A percentile compares a stretch with the other conserved stretches of the same genome.
Evolutionary conservation across 2,329 filamentous ascomycete genomes (phyloP).

Genomic region (Whalleya microplaca): DNA sequence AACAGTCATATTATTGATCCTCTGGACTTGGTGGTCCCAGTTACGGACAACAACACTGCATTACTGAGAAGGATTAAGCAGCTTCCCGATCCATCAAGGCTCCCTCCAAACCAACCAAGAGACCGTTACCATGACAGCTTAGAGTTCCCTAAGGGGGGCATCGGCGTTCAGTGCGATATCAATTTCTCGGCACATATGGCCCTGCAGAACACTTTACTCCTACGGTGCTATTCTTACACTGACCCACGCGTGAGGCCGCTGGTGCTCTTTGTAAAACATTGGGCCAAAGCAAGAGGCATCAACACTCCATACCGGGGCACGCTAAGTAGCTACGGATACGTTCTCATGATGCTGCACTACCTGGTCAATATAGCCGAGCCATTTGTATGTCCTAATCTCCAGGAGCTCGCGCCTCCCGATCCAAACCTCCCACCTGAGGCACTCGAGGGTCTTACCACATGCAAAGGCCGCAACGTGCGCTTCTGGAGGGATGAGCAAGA

Average conservation of each 20-base stretch:
- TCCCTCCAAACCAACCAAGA: conserved; percentile 54
- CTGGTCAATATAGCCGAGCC: conserved; percentile 80
- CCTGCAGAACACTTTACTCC: conserved; percentile 79
- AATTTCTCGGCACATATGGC: conserved; percentile 87
- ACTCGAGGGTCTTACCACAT: conserved; percentile 47
- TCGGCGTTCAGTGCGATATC: conserved; percentile 89
- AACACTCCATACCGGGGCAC: conserved; percentile 87
- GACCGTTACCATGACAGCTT: conserved; percentile 63
- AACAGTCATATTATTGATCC: conserved; percentile 17
- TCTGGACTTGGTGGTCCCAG: conserved; percentile 43
- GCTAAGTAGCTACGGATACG: conserved; percentile 87
- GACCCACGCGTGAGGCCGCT: conserved; percentile 78
- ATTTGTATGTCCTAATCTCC: conserved; percentile 84
- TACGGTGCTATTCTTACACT: conserved; percentile 81
- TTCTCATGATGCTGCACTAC: conserved; percentile 90
- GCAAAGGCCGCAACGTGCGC: conserved; percentile 70
- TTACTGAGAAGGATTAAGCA: conserved; percentile 49
- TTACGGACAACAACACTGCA: conserved; percentile 37
- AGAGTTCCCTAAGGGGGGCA: conserved; percentile 76
- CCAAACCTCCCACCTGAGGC: conserved; percentile 43
- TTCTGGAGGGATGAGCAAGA: conserved; percentile 79
- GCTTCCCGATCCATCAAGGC: conserved; percentile 54
- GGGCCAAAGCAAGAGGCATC: conserved; percentile 84
- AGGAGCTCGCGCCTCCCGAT: conserved; percentile 53
- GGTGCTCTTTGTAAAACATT: conserved; percentile 86